Evolutionary conservation across 2,329 filamentous ascomycete species (phyloP).

Genomic region (Chaetomium sp.): DNA sequence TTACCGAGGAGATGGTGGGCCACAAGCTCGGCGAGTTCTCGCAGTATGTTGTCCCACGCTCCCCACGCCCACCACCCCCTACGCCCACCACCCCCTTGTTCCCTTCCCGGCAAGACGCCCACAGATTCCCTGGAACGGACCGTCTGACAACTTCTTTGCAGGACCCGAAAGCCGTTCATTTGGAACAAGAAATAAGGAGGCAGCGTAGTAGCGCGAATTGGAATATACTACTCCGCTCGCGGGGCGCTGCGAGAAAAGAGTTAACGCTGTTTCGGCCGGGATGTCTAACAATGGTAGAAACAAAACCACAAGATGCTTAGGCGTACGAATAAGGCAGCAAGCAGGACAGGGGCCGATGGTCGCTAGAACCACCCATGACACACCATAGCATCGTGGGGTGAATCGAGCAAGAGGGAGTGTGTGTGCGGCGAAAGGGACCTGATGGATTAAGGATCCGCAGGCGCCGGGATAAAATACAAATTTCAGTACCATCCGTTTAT

Average conservation of each 20-base stretch:
- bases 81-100: background rate
- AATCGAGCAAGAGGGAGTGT: too few species aligned
- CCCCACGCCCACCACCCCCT: background rate
- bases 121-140: background rate
- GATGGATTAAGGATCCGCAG: too few species aligned
- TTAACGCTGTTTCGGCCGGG: slow-evolving; percentile 6
- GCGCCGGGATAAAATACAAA: too few species aligned
- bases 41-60: slow-evolving; percentile 51
- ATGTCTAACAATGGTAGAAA: slow-evolving; percentile 1
- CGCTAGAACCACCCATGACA: too few species aligned
- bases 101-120: background rate
- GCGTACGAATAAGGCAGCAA: too few species aligned
- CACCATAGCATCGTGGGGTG: too few species aligned
- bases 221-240: slow-evolving; percentile 4
- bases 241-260: background rate
- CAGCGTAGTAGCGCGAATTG: background rate
- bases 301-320: too few species aligned
- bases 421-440: too few species aligned
- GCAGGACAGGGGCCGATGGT: too few species aligned
- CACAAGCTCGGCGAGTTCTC: slow-evolving; percentile 93
- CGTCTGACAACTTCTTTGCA: slow-evolving; percentile 24
- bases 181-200: slow-evolving; percentile 35
- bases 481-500: too few species aligned
- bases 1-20: slow-evolving; percentile 95
- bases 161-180: slow-evolving; percentile 53